These are phyloP conservation scores for Sphaceloma murrayae DNA, from an alignment of 2,329 filamentous ascomycete genomes.

Conservation along the genomic window DNA sequence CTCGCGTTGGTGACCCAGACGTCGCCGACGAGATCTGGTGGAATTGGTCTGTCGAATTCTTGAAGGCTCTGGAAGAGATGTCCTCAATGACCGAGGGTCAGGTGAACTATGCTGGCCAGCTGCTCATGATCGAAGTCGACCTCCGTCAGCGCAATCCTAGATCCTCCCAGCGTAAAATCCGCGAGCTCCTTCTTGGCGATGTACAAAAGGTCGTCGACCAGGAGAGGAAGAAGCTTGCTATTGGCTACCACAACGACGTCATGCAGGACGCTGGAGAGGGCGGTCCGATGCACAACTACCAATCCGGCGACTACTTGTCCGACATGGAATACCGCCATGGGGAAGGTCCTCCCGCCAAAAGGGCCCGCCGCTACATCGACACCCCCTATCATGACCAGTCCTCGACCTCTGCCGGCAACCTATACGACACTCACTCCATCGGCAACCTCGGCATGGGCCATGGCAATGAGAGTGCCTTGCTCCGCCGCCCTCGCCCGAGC, in stretches of 20 bases:
- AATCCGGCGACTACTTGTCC: conserved; percentile 4
- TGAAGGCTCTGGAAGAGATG: conserved; percentile 19
- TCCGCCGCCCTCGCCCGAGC: not conserved
- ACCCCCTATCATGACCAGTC: not conserved
- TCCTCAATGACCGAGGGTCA: conserved; percentile 19
- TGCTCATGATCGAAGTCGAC: conserved; percentile 17
- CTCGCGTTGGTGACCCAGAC: conserved; percentile 14
- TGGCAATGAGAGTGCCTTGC: not conserved
- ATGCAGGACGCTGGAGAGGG: conserved; percentile 1
- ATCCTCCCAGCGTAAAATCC: conserved; percentile 19
- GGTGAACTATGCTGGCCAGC: conserved; percentile 14
- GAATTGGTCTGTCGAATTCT: conserved; percentile 20
- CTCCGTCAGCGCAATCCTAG: conserved; percentile 16
- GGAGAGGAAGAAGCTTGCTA: conserved; percentile 15
- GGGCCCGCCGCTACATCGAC: conserved; percentile 1
- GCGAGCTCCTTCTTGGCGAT: conserved; percentile 18
- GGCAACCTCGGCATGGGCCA: not conserved
- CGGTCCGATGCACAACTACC: not conserved
- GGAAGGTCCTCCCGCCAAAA: not conserved
- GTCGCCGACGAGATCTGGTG: conserved; percentile 18
- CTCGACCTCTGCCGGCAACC: not conserved
- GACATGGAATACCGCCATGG: not conserved
- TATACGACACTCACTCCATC: not conserved
- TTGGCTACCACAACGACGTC: conserved; percentile 4
- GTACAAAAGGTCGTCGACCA: conserved; percentile 18